These are phyloP conservation scores for Aspergillus leporis DNA, from an alignment of 495 filamentous ascomycete genomes.

Conservation along the genomic window DNA sequence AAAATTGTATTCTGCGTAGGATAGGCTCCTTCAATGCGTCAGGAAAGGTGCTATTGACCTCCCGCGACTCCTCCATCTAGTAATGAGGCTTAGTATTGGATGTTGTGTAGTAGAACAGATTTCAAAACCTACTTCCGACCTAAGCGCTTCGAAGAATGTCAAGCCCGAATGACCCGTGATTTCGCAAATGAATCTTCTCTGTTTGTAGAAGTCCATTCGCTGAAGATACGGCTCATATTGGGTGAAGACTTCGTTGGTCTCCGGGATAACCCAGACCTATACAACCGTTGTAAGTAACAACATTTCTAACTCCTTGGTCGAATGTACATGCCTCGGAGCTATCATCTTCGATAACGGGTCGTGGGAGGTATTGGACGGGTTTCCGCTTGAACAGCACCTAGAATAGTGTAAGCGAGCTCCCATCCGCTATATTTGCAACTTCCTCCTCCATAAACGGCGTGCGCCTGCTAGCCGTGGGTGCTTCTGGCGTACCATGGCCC, in stretches of 20 bases:
- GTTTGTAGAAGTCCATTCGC: conserved; percentile 90
- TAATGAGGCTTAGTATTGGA: conserved; percentile 1
- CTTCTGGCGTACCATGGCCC: conserved; percentile 39
- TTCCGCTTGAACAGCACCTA: conserved; percentile 97
- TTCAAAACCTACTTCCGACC: conserved; percentile 76
- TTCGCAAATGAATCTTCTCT: conserved; percentile 90
- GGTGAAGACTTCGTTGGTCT: conserved; percentile 87
- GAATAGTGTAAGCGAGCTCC: conserved; percentile 21
- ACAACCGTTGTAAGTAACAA: conserved; percentile 10
- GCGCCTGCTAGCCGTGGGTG: neutral
- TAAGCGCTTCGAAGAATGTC: conserved; percentile 90
- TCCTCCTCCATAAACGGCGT: neutral
- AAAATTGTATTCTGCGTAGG: conserved; percentile 86
- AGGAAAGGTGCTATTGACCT: conserved; percentile 88
- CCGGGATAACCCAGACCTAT: conserved; percentile 87
- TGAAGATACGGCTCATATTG: conserved; percentile 86
- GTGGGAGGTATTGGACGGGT: conserved; percentile 79
- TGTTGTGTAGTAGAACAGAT: neutral
- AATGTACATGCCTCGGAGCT: conserved; percentile 65
- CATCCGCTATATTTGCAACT: neutral
- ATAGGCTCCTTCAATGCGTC: conserved; percentile 90
- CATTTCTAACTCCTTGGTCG: conserved; percentile 1
- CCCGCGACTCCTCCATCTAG: conserved; percentile 79
- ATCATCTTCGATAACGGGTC: conserved; percentile 74
- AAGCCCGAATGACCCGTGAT: conserved; percentile 91